Percentiles rank a stretch among this genome's conserved stretches.
phyloP scores from a whole-genome alignment of 1,139 yeast species.

The Candida tetrigidarum region DNA sequence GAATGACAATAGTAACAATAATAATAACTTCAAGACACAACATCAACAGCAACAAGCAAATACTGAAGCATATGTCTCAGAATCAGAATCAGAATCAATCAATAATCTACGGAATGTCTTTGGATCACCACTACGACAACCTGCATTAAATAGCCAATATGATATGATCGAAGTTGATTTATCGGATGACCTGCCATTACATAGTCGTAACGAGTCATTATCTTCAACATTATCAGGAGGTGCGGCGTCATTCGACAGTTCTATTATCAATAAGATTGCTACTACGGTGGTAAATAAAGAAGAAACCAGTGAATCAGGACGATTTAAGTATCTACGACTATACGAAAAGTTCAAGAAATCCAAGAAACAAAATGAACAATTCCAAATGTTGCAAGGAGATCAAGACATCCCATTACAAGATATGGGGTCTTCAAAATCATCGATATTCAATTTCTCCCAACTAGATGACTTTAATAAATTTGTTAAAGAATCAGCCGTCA shows the following conservation, averaged over 20 bases:
- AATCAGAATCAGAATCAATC: slow-evolving; percentile 8
- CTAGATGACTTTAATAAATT: slow-evolving; percentile 43
- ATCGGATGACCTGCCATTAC: slow-evolving; percentile 8
- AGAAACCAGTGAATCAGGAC: slow-evolving; percentile 21
- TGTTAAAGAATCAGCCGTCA: slow-evolving; percentile 40
- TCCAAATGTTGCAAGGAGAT: slow-evolving; percentile 19
- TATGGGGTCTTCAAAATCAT: slow-evolving; percentile 22
- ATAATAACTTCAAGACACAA: neutral
- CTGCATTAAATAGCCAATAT: neutral
- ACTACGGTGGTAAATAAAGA: slow-evolving; percentile 14
- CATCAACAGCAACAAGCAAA: slow-evolving; percentile 1
- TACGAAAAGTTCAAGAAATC: slow-evolving; percentile 27
- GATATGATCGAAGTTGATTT: slow-evolving; percentile 13
- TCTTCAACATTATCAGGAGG: slow-evolving; percentile 7
- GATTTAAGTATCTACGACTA: slow-evolving; percentile 33
- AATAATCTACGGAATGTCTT: slow-evolving; percentile 14
- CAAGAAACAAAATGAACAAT: slow-evolving; percentile 15
- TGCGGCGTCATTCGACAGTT: slow-evolving; percentile 27
- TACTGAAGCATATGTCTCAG: slow-evolving; percentile 7
- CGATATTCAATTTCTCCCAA: slow-evolving; percentile 38
- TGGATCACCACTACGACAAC: neutral
- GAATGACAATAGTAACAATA: neutral
- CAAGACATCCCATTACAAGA: slow-evolving; percentile 33
- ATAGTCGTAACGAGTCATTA: neutral
- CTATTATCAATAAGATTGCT: slow-evolving; percentile 30